phyloP scores from a whole-genome alignment of 176 grass and related monocot species.

The Juncus inflexus region DNA sequence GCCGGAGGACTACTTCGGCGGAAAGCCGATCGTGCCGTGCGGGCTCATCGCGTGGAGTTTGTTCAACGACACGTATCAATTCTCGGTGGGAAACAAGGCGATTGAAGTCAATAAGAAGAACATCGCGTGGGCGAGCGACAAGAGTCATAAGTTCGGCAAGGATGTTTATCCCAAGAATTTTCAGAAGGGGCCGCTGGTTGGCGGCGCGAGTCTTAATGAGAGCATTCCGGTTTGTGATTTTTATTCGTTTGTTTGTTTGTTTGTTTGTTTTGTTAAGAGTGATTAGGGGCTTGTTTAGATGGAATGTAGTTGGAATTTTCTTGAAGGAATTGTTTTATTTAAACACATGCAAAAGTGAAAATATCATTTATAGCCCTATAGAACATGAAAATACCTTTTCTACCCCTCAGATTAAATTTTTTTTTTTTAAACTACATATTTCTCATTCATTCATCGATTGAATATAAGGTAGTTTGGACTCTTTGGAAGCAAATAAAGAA shows the following conservation, averaged over 20 bases:
- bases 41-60: slow-evolving; percentile 94
- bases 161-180: slow-evolving; percentile 94
- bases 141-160: slow-evolving; percentile 60
- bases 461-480: too few species aligned
- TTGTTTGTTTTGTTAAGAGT: not conserved
- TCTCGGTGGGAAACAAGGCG: slow-evolving; percentile 40
- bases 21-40: slow-evolving; percentile 73
- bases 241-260: not conserved
- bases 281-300: not conserved
- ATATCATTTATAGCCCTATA: too few species aligned
- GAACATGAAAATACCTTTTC: too few species aligned
- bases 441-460: too few species aligned
- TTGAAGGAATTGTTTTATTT: slow-evolving; percentile 10
- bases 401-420: too few species aligned
- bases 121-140: slow-evolving; percentile 87
- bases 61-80: slow-evolving; percentile 77
- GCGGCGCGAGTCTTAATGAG: slow-evolving; percentile 71
- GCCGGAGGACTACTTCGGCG: slow-evolving; percentile 48
- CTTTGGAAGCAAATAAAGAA: too few species aligned
- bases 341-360: not conserved
- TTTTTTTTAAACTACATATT: too few species aligned
- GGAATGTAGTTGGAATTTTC: not conserved
- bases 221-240: slow-evolving; percentile 65
- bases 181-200: slow-evolving; percentile 61
- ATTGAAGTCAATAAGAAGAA: slow-evolving; percentile 72